Evolutionary conservation across 345 rosid genomes (phyloP), one percentile per base, ranked within the genome.

Genomic region (Physaria fendleri): DNA sequence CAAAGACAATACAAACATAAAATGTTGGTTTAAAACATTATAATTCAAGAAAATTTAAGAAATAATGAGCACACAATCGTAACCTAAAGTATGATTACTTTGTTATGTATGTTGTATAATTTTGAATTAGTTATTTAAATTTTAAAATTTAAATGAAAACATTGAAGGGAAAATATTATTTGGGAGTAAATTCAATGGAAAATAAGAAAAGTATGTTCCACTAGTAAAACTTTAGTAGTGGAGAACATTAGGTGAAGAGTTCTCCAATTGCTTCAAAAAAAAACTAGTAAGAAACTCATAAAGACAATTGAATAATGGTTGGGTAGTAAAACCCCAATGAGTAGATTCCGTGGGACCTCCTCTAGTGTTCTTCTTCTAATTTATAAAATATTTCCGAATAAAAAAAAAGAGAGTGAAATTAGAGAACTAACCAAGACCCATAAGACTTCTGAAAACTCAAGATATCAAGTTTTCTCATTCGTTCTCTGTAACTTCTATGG

Each of bases 371-470:
- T 23, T 10, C 10, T 1, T 41, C 44, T 66, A 57, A 57, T 58
- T 66, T 66, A 30, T 40, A 46, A 66, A 58, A 67, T 45, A 66
- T 44, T 57, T 0, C 59, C 7, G 6, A 46, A 9, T 16, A 5
- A 29, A 5, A 24, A 45, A 38, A 3, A 28, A 21, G 0, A 39
- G 9, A 38, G 17, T 38, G 29, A 5, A 30, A 10, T 5, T 17
- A 29, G 50, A 34, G 24, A 39, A 77, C 95, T 73, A 74, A 93
- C 99, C 87, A 66, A 87, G 73, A 41, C 97, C 97, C 89, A 59
- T 85, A 82, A 81, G 85, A 83, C 79, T 93, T 93, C 69, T 93
- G 99, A 75, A 83, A 93, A 72, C 80, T 93, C 77, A 85, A 74
- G 76, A 89, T 84, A 49, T 93, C 99, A 49, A 93, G 77, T 67